Evolutionary conservation across 2,329 filamentous ascomycete genomes (phyloP).

Genomic region (Botrytis deweyae): DNA sequence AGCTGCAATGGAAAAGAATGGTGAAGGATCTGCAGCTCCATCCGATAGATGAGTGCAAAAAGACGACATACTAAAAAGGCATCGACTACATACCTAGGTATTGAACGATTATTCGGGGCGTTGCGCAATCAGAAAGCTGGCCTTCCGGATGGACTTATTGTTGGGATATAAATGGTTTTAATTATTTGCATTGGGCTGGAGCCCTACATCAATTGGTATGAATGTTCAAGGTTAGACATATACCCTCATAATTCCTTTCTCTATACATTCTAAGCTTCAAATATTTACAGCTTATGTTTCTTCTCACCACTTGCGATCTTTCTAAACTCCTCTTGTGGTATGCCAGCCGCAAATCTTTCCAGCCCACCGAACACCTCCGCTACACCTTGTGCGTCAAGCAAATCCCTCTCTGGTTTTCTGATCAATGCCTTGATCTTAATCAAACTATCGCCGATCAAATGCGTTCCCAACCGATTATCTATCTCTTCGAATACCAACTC

Average conservation of each 20-base stretch:
- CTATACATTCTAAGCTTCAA: conserved; percentile 12
- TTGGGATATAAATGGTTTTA: not conserved
- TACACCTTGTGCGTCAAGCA: conserved; percentile 74
- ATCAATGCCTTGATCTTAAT: conserved; percentile 83
- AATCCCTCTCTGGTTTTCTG: conserved; percentile 67
- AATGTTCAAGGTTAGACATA: conserved; percentile 5
- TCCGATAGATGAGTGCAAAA: not conserved
- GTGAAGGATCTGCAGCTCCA: not conserved
- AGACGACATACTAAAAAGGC: not conserved
- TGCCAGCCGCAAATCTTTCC: conserved; percentile 62
- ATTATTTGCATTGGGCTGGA: not conserved
- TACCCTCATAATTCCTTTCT: conserved; percentile 5
- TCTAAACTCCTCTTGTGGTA: conserved; percentile 85
- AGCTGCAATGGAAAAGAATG: conserved; percentile 20
- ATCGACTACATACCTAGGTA: not conserved
- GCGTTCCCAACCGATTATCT: conserved; percentile 73
- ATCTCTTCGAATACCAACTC: conserved; percentile 74
- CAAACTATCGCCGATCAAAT: conserved; percentile 78
- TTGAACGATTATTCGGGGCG: not conserved
- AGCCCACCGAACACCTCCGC: conserved; percentile 83
- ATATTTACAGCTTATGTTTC: conserved; percentile 77
- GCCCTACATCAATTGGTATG: not conserved
- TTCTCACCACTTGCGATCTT: conserved; percentile 86
- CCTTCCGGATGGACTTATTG: not conserved
- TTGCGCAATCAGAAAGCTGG: not conserved